phyloP scores from a whole-genome alignment of 192 early-diverging fungal genomes.

The Rhizoclosmatium globosum region DNA sequence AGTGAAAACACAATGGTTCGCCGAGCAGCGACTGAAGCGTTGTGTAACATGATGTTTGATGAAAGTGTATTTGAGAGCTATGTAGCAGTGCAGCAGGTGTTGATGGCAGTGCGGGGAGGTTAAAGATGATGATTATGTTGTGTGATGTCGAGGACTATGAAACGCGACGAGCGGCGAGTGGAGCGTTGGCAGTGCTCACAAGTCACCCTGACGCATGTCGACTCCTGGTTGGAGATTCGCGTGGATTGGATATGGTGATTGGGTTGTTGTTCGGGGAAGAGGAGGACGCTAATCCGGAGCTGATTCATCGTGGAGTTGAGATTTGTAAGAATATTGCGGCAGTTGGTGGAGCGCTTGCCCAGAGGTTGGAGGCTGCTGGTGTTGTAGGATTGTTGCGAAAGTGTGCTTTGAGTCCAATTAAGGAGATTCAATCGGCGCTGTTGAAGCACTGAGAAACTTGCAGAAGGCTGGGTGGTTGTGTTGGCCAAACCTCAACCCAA shows the following conservation, averaged over 20 bases:
- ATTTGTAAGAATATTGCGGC: conserved; percentile 73
- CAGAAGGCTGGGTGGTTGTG: conserved; percentile 17
- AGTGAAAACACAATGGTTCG: conserved; percentile 27
- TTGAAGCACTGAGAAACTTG: conserved; percentile 56
- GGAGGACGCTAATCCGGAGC: conserved; percentile 54
- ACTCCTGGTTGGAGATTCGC: conserved; percentile 64
- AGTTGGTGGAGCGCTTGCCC: conserved; percentile 53
- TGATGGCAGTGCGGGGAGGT: conserved; percentile 39
- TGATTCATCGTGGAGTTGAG: conserved; percentile 78
- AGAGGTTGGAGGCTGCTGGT: conserved; percentile 55
- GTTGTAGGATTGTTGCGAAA: conserved; percentile 55
- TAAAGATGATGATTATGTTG: conserved; percentile 85
- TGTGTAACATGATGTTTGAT: conserved; percentile 94
- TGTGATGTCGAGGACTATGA: conserved; percentile 86
- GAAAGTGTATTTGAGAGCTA: conserved; percentile 82
- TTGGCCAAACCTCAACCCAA: conserved; percentile 1
- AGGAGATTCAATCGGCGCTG: conserved; percentile 60
- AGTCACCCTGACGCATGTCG: conserved; percentile 59
- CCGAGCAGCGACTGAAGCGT: conserved; percentile 70
- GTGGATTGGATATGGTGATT: conserved; percentile 59
- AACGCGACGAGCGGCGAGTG: conserved; percentile 85
- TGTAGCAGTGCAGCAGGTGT: conserved; percentile 44
- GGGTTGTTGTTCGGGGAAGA: conserved; percentile 60
- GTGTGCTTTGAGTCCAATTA: conserved; percentile 57
- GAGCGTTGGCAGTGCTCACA: conserved; percentile 85